Conservation (phyloP, 306 rosid genomes). For the barrel medic (Medicago truncatula) region DNA sequence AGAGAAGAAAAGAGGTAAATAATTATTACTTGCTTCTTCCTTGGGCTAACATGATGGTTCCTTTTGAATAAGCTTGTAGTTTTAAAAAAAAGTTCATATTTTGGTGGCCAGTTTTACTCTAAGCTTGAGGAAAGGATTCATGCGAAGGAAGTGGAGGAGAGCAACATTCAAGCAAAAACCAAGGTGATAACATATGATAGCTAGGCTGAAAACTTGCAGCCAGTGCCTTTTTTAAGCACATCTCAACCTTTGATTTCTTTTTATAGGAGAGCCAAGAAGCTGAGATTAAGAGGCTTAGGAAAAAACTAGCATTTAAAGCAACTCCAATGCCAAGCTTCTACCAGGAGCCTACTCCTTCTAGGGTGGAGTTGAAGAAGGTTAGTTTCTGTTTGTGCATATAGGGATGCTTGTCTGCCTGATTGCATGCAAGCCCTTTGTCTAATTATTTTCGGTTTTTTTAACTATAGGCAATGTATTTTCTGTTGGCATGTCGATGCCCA, state of each 20-base stretch:
- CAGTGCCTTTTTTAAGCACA: conserved; percentile 26
- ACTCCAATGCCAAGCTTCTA: conserved; percentile 85
- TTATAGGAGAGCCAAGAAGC: conserved; percentile 91
- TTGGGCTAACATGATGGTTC: conserved; percentile 23
- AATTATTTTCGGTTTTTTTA: conserved; percentile 4
- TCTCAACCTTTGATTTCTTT: conserved; percentile 23
- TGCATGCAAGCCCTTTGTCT: conserved; percentile 7
- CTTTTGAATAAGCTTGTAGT: conserved; percentile 29
- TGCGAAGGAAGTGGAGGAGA: conserved; percentile 92
- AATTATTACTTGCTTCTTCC: conserved; percentile 43
- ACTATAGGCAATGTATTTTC: not conserved
- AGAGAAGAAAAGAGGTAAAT: conserved; percentile 85
- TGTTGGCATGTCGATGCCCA: conserved; percentile 12
- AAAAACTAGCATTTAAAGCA: conserved; percentile 71
- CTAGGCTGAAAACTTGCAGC: conserved; percentile 27
- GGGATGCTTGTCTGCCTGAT: not conserved
- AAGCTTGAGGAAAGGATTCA: conserved; percentile 97
- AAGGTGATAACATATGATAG: conserved; percentile 65
- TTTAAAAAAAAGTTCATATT: conserved; percentile 14
- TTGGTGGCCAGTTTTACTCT: conserved; percentile 80
- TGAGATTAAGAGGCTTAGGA: conserved; percentile 73
- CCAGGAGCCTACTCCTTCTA: conserved; percentile 81
- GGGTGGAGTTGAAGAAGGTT: conserved; percentile 74
- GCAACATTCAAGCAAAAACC: conserved; percentile 82
- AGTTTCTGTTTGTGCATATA: conserved; percentile 3